Evolutionary conservation across 306 rosid genomes (phyloP).

Genomic region (Pueraria montana): DNA sequence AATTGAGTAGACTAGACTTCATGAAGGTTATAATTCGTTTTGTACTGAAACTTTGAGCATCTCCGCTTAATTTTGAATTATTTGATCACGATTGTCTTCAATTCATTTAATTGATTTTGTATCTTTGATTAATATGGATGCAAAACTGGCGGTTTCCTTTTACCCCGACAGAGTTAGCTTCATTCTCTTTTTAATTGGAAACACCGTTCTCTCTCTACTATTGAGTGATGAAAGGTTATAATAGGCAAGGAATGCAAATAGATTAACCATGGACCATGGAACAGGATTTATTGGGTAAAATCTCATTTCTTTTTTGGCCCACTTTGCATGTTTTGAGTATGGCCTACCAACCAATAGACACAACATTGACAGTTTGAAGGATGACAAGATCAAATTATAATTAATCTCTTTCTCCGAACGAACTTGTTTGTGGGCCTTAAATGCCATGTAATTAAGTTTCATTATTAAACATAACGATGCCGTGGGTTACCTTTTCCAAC

Average conservation of each 20-base stretch:
- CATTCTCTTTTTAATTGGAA: not conserved
- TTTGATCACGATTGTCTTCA: conserved; percentile 32
- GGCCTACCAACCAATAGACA: conserved; percentile 32
- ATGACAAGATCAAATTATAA: not conserved
- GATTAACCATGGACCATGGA: conserved; percentile 19
- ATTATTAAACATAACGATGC: conserved; percentile 30
- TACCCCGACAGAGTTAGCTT: conserved; percentile 20
- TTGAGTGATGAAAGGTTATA: conserved; percentile 1
- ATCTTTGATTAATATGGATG: conserved; percentile 35
- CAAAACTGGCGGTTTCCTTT: conserved; percentile 40
- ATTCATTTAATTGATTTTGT: conserved; percentile 10
- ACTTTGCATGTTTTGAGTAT: conserved; percentile 15
- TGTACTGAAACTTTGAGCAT: conserved; percentile 27
- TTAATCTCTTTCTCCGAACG: conserved; percentile 1
- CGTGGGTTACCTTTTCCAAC: conserved; percentile 3
- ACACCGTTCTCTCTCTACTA: not conserved
- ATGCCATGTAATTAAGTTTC: conserved; percentile 19
- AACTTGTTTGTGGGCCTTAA: conserved; percentile 38
- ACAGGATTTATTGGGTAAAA: conserved; percentile 13
- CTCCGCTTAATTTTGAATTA: conserved; percentile 19
- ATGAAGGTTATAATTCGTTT: conserved; percentile 28
- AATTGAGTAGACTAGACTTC: conserved; percentile 18
- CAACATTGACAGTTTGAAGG: conserved; percentile 13
- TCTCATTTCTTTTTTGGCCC: not conserved
- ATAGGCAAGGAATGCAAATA: not conserved